Conservation (phyloP, 2,329 filamentous ascomycete genomes). For the Ampelomyces quisqualis region DNA sequence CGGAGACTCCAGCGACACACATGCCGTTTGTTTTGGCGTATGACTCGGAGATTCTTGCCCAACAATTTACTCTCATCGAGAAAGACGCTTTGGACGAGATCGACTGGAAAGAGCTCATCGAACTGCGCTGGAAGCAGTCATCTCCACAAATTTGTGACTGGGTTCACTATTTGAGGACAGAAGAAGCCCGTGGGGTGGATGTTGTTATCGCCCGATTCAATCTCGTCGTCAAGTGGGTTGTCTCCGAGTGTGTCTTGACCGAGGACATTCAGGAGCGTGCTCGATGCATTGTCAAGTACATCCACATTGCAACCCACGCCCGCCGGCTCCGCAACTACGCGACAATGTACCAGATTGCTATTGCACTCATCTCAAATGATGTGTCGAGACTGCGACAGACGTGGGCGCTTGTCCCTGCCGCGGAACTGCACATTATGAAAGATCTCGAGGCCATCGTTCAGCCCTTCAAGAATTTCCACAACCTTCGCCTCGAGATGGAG, state of each 20-base stretch:
- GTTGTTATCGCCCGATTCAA: conserved; percentile 86
- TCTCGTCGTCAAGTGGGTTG: conserved; percentile 82
- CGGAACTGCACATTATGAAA: conserved; percentile 65
- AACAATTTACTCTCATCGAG: conserved; percentile 83
- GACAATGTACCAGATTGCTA: conserved; percentile 77
- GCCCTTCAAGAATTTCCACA: conserved; percentile 75
- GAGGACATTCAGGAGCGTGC: conserved; percentile 70
- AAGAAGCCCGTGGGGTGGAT: conserved; percentile 73
- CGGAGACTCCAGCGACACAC: conserved; percentile 48
- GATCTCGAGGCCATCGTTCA: conserved; percentile 73
- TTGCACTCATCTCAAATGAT: conserved; percentile 74
- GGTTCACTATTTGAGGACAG: conserved; percentile 75
- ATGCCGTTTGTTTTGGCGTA: conserved; percentile 80
- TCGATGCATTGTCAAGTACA: conserved; percentile 74
- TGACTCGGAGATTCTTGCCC: conserved; percentile 74
- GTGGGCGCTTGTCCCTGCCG: conserved; percentile 67
- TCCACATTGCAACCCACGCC: conserved; percentile 77
- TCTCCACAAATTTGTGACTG: conserved; percentile 69
- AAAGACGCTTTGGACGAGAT: conserved; percentile 84
- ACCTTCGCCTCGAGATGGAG: conserved; percentile 78
- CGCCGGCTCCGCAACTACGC: conserved; percentile 78
- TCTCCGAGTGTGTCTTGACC: conserved; percentile 77
- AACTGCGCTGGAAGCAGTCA: conserved; percentile 77
- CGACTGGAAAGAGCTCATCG: conserved; percentile 83
- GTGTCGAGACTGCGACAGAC: conserved; percentile 67